phyloP scores from a whole-genome alignment of 352 stramenopile species.

The Phytophthora pisi region DNA sequence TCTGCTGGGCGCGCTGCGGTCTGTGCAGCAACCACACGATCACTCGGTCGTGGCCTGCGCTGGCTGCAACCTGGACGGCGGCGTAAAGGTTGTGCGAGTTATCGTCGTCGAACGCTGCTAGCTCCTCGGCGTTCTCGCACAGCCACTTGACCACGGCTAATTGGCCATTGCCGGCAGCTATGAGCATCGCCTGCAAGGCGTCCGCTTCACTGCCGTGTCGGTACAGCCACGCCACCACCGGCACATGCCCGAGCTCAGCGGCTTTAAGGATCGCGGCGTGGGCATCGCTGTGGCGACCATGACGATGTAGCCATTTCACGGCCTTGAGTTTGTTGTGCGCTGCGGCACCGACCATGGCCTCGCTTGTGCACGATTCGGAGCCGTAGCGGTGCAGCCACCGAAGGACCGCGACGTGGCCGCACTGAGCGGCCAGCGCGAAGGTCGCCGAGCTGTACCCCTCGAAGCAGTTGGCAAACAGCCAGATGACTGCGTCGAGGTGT shows the following conservation, averaged over 20 bases:
- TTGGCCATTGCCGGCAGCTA: conserved; percentile 13
- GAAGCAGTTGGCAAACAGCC: conserved; percentile 9
- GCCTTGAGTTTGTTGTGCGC: conserved; percentile 9
- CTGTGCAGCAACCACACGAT: background rate
- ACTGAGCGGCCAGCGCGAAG: conserved; percentile 12
- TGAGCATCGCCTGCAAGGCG: conserved; percentile 18
- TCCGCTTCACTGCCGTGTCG: background rate
- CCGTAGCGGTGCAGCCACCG: conserved; percentile 10
- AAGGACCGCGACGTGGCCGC: conserved; percentile 15
- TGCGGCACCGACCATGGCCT: conserved; percentile 15
- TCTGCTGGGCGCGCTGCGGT: background rate
- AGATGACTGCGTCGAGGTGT: conserved; percentile 14
- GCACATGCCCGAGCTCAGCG: conserved; percentile 8
- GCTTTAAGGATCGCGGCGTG: conserved; percentile 14
- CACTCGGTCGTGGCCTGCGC: background rate
- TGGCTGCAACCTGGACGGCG: conserved; percentile 7
- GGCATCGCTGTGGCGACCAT: background rate
- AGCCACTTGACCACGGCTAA: conserved; percentile 13
- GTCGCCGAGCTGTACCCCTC: conserved; percentile 13
- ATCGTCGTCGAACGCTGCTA: background rate
- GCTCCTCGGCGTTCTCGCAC: conserved; percentile 12
- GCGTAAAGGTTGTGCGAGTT: conserved; percentile 1
- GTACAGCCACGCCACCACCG: conserved; percentile 18
- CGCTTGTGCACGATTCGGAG: background rate
- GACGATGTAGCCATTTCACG: conserved; percentile 12